Base-by-base conservation (phyloP, 192 early-diverging fungal genomes). In the Dimargaris xerosporica region DNA sequence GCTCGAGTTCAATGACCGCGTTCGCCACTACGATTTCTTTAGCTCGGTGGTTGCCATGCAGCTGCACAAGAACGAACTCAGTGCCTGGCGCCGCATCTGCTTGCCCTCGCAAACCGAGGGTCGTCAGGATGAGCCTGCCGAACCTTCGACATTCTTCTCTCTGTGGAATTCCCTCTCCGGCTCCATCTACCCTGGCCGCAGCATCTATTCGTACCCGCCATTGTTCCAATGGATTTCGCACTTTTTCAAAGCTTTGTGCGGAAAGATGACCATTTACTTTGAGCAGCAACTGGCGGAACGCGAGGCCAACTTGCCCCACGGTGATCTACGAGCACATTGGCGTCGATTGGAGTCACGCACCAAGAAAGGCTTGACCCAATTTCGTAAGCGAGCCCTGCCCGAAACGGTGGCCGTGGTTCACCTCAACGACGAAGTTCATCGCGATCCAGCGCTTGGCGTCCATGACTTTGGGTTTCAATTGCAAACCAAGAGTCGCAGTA, bases 101-200 rank as follows among this genome's bases (percentile, higher is more conserved):
- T 29, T 28, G 41, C 56, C 56, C 56, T 34, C 29, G 41, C 56
- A 29, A 2, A 41, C 56, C 5, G 56, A 59, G 1, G 34, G 19
- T 10, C 1, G 34, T 16, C 30, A 59, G 28, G 28, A 21, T 15
- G n/a, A 55, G 54, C n/a, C n/a, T n/a, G n/a, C n/a, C n/a, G 54
- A 55, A 55, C 28, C 23, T 29, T 59, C 56, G 16, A 41, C 56
- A 17, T 59, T 28, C 31, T 13, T 34, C 39, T 39, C 56, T 11
- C 41, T 59, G 5, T 59, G 56, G 56, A 59, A 59, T 15, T 59
- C 56, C 28, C 56, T 59, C 2, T 59, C 56, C 15, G 56, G 41
- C 19, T 59, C 56, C 30, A 59, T 59, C 16, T 59, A 59, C 56
- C 56, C 56, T 16, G 56, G 56, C 16, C 56, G 56, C 23, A 59